Base-by-base conservation (phyloP, 352 stramenopile species). In the Phytophthora uliginosa region DNA sequence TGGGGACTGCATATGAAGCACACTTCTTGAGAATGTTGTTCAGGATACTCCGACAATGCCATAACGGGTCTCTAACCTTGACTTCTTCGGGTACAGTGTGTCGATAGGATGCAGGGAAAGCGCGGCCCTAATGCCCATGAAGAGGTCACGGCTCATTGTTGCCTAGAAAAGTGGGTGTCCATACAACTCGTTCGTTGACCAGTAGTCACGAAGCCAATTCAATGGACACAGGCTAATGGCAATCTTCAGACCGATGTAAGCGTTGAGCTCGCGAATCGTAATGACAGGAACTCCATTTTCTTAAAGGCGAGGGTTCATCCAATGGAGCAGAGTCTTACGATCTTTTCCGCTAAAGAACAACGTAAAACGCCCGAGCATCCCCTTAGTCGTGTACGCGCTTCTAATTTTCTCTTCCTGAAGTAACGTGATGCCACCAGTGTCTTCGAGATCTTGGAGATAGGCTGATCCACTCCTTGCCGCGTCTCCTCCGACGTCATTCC, bases 11-110 rank as follows among this genome's bases (percentile, higher is more conserved):
- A 57, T 40, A 57, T 22, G 15, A 57, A 17, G 20, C 51, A 38
- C 51, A 57, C 6, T 57, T 57, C 38, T 45, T 45, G 38, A 45
- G 10, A 17, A 45, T 45, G 7, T 57, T 57, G 51, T 57, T 57
- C 20, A 36, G 26, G 12, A 40, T 57, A n/a, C 51, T 36, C 17
- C 54, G 33, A 10, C 34, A 60, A 48, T 48, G 54, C n/a, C n/a
- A n/a, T n/a, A n/a, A n/a, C n/a, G n/a, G n/a, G n/a, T 60, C 54
- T 4, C 33, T 31, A 48, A 48, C 28, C 31, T 45, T 60, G 10
- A 17, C 54, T 34, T 45, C 38, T 45, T 45, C 38, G 38, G 38
- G 38, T 45, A 45, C 38, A 45, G 38, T 45, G 38, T 45, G n/a
- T n/a, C n/a, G 0, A 18, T 48, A 13, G 28, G 33, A 48, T 60